These are phyloP conservation scores for Scytalidium lignicola DNA, from an alignment of 2,329 filamentous ascomycete genomes.

Conservation along the genomic window DNA sequence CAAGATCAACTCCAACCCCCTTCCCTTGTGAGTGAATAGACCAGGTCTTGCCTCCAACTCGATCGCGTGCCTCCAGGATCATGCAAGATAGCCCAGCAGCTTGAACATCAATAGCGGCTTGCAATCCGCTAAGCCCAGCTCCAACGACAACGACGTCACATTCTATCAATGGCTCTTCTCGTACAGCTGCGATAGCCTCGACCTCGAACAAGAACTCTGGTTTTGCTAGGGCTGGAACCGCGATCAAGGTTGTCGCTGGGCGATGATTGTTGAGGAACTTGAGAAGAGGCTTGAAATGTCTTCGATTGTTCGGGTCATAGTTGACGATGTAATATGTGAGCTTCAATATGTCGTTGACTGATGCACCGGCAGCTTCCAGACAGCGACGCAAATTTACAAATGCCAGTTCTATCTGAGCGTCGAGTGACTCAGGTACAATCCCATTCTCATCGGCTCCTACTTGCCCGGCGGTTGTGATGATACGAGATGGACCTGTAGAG, in stretches of 20 bases:
- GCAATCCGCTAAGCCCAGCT: constrained; percentile 11
- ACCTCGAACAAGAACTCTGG: constrained; percentile 38
- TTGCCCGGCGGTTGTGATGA: constrained; percentile 10
- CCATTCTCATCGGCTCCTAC: constrained; percentile 5
- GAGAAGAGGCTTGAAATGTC: constrained; percentile 33
- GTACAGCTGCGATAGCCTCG: constrained; percentile 31
- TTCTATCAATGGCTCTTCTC: not conserved
- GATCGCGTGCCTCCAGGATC: constrained; percentile 36
- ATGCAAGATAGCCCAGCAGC: constrained; percentile 15
- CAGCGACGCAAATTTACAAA: constrained; percentile 5
- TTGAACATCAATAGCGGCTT: constrained; percentile 13
- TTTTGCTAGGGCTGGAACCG: constrained; percentile 34
- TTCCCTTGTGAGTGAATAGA: constrained; percentile 17
- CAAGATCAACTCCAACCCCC: constrained; percentile 41
- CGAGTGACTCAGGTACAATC: not conserved
- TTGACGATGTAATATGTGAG: constrained; percentile 39
- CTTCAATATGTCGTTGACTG: constrained; percentile 34
- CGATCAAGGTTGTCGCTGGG: constrained; percentile 37
- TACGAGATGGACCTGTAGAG: constrained; percentile 1
- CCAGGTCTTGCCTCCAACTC: constrained; percentile 37
- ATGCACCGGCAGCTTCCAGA: constrained; percentile 28
- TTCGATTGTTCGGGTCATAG: constrained; percentile 32
- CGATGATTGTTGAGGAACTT: constrained; percentile 33
- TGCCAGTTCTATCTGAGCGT: constrained; percentile 6
- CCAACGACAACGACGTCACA: constrained; percentile 5